Evolutionary conservation across 164 flowering plant genomes (phyloP).

Genomic region (Macadamia integrifolia): DNA sequence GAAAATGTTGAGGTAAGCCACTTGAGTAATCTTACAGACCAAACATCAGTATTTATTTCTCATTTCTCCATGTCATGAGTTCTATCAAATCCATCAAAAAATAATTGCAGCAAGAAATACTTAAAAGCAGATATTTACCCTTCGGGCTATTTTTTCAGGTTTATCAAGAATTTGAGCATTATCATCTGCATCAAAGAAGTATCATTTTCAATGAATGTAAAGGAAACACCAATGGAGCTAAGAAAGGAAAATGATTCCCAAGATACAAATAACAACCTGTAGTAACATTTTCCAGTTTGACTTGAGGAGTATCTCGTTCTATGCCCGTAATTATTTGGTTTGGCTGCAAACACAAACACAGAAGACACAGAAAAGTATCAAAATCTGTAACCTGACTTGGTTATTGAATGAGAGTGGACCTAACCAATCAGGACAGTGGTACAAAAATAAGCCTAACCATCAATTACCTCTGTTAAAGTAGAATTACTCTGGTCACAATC

Average conservation of each 20-base stretch:
- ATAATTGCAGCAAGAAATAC: slow-evolving; percentile 1
- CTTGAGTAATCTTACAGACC: background rate
- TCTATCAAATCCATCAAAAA: background rate
- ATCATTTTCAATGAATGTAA: background rate
- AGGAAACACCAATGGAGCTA: background rate
- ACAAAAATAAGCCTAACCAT: background rate
- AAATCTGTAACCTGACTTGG: slow-evolving; percentile 4
- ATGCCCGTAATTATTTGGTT: slow-evolving; percentile 24
- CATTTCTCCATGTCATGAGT: background rate
- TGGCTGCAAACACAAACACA: slow-evolving; percentile 23
- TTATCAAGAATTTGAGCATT: slow-evolving; percentile 39
- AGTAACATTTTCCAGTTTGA: slow-evolving; percentile 20
- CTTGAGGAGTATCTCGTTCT: slow-evolving; percentile 24
- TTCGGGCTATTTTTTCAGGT: slow-evolving; percentile 56
- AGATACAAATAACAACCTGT: slow-evolving; percentile 22
- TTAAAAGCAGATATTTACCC: slow-evolving; percentile 47
- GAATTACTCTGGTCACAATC: slow-evolving; percentile 24
- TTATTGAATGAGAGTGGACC: background rate
- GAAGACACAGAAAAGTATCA: slow-evolving; percentile 10
- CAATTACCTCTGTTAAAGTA: slow-evolving; percentile 34
- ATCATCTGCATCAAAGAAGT: slow-evolving; percentile 39
- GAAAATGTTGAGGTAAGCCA: background rate
- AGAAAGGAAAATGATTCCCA: slow-evolving; percentile 4
- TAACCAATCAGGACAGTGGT: background rate
- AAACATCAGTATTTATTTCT: background rate